A percentile compares a stretch with the other conserved stretches of the same genome.
Evolutionary conservation across 257 asterid species (phyloP).

Genomic region (Scutellaria barbata): DNA sequence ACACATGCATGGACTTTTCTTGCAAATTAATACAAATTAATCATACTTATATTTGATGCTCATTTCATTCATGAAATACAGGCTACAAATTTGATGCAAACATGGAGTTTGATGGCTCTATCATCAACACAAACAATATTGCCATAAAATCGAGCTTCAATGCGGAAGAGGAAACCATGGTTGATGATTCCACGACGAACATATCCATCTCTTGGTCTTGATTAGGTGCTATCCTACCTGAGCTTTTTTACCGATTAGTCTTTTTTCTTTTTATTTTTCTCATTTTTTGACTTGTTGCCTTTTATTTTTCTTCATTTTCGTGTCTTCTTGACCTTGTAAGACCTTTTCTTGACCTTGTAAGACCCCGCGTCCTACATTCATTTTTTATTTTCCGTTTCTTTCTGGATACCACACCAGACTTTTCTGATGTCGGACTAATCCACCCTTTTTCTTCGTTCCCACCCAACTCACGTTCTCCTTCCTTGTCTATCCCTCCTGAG

Average conservation of each 20-base stretch:
- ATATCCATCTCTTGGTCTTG: neutral
- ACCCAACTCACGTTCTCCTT: conserved; percentile 81
- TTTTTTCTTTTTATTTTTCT: neutral
- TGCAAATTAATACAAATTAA: neutral
- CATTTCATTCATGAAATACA: conserved; percentile 35
- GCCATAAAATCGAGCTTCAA: conserved; percentile 18
- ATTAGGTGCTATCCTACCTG: conserved; percentile 84
- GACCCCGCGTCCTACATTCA: conserved; percentile 43
- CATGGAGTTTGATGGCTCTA: conserved; percentile 25
- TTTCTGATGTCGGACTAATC: conserved; percentile 36
- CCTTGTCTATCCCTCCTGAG: conserved; percentile 99
- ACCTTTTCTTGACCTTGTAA: conserved; percentile 99
- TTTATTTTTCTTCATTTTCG: conserved; percentile 32
- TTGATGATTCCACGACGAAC: conserved; percentile 18
- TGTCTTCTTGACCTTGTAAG: conserved; percentile 98
- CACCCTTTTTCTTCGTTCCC: conserved; percentile 27
- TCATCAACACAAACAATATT: conserved; percentile 11
- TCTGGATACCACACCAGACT: conserved; percentile 26
- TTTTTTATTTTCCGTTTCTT: neutral
- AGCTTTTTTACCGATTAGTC: conserved; percentile 50
- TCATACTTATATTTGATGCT: neutral
- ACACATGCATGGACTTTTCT: conserved; percentile 13
- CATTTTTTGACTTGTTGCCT: conserved; percentile 66
- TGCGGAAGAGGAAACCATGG: conserved; percentile 34
- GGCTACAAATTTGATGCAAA: conserved; percentile 35